Base-by-base conservation (phyloP, 2,329 filamentous ascomycete species). In the Scortechinia acanthostroma region DNA sequence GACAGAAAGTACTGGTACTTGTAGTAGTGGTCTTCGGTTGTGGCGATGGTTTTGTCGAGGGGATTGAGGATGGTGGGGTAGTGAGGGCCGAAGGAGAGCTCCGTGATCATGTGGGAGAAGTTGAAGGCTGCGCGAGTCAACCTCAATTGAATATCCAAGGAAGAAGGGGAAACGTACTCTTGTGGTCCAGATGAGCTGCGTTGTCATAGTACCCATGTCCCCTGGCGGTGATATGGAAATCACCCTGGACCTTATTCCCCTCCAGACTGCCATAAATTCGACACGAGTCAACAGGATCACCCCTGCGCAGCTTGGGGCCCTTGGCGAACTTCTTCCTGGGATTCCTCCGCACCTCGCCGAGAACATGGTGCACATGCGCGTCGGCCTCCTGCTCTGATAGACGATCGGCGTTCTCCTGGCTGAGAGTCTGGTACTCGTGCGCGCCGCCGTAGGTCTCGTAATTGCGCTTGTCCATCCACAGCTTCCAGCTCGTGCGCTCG, bases 1-100 rank as follows among this genome's bases (percentile, higher is more conserved):
- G 74, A 80, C 52, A 83, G 68, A 64, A 80, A 83, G 68, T 84
- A 84, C 58, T 84, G 80, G 63, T 73, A 83, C 57, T 81, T 82
- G 68, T 76, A 76, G 65, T 82, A 83, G 61, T 82, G 70, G 23
- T 53, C 50, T 35, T 68, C 61, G 19, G 72, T 80, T 4, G 68
- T 68, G 35, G 76, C 72, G 54, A 74, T 69, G 28, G 80, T 84
- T 54, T 76, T 73, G 61, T 83, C 80, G 50, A 84, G 73, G 0
- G 80, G 80, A 55, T 84, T 84, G 50, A 69, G 67, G 42, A 84
- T 67, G 21, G 70, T 73, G 2, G 79, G 78, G 60, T 82, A 84
- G 62, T 77, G 80, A 14, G 80, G 80, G 3, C 80, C 80, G 58
- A 84, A 84, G 51, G 77, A 82, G 51, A 84, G 71, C 56, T 84